Base-by-base conservation (phyloP, 768 basidiomycete genomes). In the Cubamyces lactineus region DNA sequence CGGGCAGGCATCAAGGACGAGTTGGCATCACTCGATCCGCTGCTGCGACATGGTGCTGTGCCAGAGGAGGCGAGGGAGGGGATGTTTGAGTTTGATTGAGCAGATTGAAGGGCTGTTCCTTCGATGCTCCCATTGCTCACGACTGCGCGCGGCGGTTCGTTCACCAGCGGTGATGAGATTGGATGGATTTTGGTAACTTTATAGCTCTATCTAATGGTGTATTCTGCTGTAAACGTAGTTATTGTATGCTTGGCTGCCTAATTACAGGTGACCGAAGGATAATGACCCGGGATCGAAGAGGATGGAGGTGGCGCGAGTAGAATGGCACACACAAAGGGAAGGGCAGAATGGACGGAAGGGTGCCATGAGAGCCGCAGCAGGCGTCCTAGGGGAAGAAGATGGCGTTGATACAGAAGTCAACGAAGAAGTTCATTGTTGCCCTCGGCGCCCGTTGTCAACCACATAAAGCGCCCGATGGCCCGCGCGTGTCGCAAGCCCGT, bases 1-100 rank as follows among this genome's bases (percentile, higher is more conserved):
- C 81, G 92, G 61, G 86, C 86, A 51, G 84, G 85, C 15, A 94
- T 95, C 72, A 88, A 83, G 73, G 89, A 92, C 59, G 92, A 95
- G 73, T 77, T 95, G 40, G 86, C 88, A 17, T 89, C 90, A 24
- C 80, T 94, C 47, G 91, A 92, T 74, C 92, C 92, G 26, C 71
- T 92, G 38, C 77, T 94, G 55, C 79, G 87, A 45, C 90, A 88
- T 66, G 79, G 85, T 47, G 73, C 73, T 1, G 70, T 66, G 19
- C 66, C 74, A 16, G 79, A 78, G 48, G 76, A 76, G 45, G 63
- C 62, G 34, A 70, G 73, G 58, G 80, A 79, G 26, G 57, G 57
- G 53, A 76, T 73, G 61, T 82, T 79, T 61, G 80, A 72, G 53
- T 63, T 66, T 43, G 71, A 70, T 28, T 66, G 59, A 68, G 62